Percentiles rank a stretch among this genome's conserved stretches.
phyloP scores from a whole-genome alignment of 306 rosid genomes.

The Corylus heterophylla region DNA sequence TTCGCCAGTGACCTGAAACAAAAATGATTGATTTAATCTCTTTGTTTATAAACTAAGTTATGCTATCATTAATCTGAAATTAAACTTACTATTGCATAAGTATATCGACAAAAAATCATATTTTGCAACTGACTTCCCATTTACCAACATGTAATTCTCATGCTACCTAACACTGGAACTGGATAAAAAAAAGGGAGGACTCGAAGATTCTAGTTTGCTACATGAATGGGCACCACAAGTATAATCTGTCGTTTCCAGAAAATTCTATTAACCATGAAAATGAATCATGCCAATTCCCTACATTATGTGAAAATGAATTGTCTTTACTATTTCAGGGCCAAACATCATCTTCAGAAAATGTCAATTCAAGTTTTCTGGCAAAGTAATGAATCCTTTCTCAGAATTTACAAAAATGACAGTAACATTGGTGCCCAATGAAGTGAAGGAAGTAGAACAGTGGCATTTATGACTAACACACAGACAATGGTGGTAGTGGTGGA shows the following conservation, averaged over 20 bases:
- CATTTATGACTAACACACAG: too few species aligned
- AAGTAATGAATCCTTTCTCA: too few species aligned
- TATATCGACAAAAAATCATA: not conserved
- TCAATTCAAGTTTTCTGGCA: too few species aligned
- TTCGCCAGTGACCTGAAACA: constrained; percentile 79
- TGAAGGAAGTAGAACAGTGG: too few species aligned
- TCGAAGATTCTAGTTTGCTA: not conserved
- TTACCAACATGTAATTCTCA: not conserved
- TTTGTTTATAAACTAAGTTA: not conserved
- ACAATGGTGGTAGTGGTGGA: too few species aligned
- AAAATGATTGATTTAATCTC: constrained; percentile 7
- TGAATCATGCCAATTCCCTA: not conserved
- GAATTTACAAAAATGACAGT: too few species aligned
- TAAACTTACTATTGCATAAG: not conserved
- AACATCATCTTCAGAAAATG: too few species aligned
- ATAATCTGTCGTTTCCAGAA: too few species aligned
- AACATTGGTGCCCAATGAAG: too few species aligned
- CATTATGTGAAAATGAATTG: not conserved
- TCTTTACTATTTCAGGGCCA: not conserved
- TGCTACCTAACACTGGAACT: not conserved
- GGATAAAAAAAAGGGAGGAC: not conserved
- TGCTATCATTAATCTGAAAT: not conserved
- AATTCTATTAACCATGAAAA: not conserved
- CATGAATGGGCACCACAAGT: too few species aligned
- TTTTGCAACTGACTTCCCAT: not conserved